These are phyloP conservation scores for Salix purpurea DNA, from an alignment of 345 rosid genomes.

Conservation along the genomic window DNA sequence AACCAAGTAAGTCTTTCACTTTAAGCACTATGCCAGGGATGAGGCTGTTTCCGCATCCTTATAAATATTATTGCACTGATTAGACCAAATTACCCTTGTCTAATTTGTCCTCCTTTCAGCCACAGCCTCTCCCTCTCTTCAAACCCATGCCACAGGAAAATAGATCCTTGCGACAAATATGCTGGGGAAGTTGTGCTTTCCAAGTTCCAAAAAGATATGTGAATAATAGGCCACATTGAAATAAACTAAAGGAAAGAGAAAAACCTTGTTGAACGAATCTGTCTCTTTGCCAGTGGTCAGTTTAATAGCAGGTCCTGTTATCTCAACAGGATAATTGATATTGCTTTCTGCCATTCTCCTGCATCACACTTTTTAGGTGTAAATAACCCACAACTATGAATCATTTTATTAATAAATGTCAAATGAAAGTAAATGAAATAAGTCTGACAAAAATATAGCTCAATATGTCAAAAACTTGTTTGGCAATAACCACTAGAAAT, in stretches of 20 bases:
- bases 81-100: background rate
- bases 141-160: background rate
- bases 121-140: background rate
- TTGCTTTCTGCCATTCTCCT: slow-evolving; percentile 44
- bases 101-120: background rate
- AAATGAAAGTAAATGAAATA: background rate
- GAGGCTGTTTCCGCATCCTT: background rate
- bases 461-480: background rate
- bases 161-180: background rate
- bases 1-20: background rate
- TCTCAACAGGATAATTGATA: slow-evolving; percentile 25
- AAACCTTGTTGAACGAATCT: slow-evolving; percentile 83
- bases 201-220: background rate
- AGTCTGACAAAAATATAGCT: background rate
- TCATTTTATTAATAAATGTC: slow-evolving; percentile 5
- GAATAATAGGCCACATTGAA: background rate
- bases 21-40: background rate
- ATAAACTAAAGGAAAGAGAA: slow-evolving; percentile 1
- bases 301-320: slow-evolving; percentile 29
- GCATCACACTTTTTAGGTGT: slow-evolving; percentile 28
- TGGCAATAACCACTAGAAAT: background rate
- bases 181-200: background rate
- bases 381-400: slow-evolving; percentile 11
- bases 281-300: slow-evolving; percentile 36
- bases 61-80: background rate